Base-by-base conservation (phyloP, 2,329 filamentous ascomycete species). In the Fusarium graminum region DNA sequence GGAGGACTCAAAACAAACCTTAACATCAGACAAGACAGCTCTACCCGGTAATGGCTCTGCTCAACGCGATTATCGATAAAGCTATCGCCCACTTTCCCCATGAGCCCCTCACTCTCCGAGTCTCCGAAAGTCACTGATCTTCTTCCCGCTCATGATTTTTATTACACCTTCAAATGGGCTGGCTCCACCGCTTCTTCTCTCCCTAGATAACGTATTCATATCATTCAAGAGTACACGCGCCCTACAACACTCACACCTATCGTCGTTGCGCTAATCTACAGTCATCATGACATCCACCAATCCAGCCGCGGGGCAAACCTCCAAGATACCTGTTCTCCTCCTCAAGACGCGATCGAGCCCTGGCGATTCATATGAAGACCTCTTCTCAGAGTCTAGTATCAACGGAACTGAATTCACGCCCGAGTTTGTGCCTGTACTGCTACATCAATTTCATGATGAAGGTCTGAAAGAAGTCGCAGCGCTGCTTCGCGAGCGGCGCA, bases 281-380 rank as follows among this genome's bases (percentile, higher is more conserved):
- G 29, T 41, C 53, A 53, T 34, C 52, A 69, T 65, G 56, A 41
- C 55, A 41, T 51, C 66, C 40, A 45, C 42, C 36, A 44, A 59
- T 54, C 53, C 44, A 49, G 46, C 60, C 29, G 40, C 52, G 41
- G 65, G 41, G 52, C 64, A 66, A 64, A 25, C 57, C 38, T 49
- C 62, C 26, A 57, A 65, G 29, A 69, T 76, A 36, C 77, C 91
- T 2, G 78, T 95, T 22, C 80, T 94, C 22, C 82, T 95, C 2
- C 85, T 95, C 53, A 95, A 95, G 78, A 94, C 92, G 4, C 90
- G 85, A 72, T 94, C 92, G 0, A 82, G 80, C 0, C 91, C 92
- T 0, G 83, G 80, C 42, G 92, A 95, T 75, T 84, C 86, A 10
- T 95, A 95, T 74, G 84, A 91, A 68, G 88, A 92, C 45, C 81